Conservation (phyloP, 306 rosid species). For the Quercus engelmannii region DNA sequence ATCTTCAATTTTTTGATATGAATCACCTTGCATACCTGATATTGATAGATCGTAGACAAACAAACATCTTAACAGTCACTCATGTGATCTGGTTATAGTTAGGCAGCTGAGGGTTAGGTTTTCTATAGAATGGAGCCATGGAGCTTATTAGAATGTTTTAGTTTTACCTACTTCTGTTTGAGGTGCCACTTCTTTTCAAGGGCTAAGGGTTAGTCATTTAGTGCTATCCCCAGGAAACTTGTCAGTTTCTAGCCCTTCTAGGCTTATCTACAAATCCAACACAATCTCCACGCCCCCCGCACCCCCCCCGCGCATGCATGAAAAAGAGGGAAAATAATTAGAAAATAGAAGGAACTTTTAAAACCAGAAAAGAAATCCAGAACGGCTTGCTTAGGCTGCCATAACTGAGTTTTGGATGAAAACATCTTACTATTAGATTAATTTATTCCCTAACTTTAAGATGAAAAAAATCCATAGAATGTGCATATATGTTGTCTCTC, state of each 20-base stretch:
- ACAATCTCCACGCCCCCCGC: neutral
- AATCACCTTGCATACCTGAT: neutral
- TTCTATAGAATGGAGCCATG: neutral
- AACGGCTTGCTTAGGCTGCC: neutral
- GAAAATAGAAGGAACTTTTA: neutral
- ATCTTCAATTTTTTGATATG: neutral
- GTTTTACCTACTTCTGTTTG: neutral
- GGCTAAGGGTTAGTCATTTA: neutral
- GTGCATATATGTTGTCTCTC: conserved; percentile 8
- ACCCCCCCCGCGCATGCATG: fast-evolving
- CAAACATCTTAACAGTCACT: neutral
- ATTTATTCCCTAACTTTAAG: neutral
- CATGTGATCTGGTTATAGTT: neutral
- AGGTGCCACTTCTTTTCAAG: neutral
- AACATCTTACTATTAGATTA: conserved; percentile 3
- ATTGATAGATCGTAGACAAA: neutral
- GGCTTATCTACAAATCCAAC: neutral
- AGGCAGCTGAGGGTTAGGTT: neutral
- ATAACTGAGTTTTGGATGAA: conserved; percentile 2
- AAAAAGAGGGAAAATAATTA: neutral
- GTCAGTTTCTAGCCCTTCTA: neutral
- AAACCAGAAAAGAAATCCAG: neutral
- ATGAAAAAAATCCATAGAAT: conserved; percentile 11
- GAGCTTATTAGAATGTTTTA: neutral
- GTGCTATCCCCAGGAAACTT: neutral